A percentile compares a stretch with the other conserved stretches of the same genome.
These are phyloP conservation scores for Piper longum DNA, from an alignment of 164 flowering plant genomes.

Conservation along the genomic window DNA sequence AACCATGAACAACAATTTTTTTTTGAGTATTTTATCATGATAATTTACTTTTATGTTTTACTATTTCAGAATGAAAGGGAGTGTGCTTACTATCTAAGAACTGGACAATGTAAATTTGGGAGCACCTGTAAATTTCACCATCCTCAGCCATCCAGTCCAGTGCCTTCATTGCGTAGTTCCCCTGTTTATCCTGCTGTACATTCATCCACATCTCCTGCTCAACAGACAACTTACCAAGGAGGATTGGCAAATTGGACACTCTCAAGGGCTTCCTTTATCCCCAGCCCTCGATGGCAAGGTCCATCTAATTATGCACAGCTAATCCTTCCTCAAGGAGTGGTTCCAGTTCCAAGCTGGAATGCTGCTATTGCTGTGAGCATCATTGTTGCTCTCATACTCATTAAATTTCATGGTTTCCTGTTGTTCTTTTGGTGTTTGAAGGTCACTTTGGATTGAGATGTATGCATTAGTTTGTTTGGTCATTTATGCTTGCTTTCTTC, in stretches of 20 bases:
- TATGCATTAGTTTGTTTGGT: neutral
- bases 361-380: conserved; percentile 52
- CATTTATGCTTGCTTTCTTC: neutral
- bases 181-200: conserved; percentile 64
- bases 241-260: conserved; percentile 56
- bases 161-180: conserved; percentile 73
- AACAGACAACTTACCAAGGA: conserved; percentile 69
- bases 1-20: neutral
- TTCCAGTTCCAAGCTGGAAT: conserved; percentile 84
- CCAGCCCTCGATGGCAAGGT: conserved; percentile 88
- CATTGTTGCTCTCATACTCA: neutral
- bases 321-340: conserved; percentile 77
- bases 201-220: conserved; percentile 69
- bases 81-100: conserved; percentile 89
- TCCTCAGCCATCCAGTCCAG: conserved; percentile 76
- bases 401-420: neutral
- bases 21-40: neutral
- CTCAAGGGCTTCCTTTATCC: conserved; percentile 72
- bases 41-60: neutral
- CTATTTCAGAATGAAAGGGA: conserved; percentile 62
- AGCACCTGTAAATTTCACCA: conserved; percentile 91
- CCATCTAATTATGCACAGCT: conserved; percentile 79
- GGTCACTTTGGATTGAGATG: neutral
- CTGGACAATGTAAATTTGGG: conserved; percentile 94
- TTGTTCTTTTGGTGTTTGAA: neutral